These are phyloP conservation scores for Eutrema yunnanense DNA, from an alignment of 345 rosid genomes.

Conservation along the genomic window DNA sequence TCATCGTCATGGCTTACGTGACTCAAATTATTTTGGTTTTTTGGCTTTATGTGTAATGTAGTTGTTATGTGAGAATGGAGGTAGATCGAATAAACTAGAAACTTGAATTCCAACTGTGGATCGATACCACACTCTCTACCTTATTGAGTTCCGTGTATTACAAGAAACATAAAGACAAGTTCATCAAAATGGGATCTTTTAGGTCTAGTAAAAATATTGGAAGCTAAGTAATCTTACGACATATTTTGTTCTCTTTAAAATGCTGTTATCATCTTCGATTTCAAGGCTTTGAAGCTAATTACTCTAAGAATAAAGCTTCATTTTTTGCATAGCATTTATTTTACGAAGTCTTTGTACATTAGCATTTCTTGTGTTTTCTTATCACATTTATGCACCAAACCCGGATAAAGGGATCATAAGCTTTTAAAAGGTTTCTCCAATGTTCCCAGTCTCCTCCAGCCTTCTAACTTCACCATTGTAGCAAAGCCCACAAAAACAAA, in stretches of 20 bases:
- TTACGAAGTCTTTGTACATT: background rate
- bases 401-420: too few relatives aligned
- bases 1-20: constrained; percentile 29
- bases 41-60: constrained; percentile 6
- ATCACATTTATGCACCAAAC: background rate
- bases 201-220: too few relatives aligned
- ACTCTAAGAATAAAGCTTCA: background rate
- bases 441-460: background rate
- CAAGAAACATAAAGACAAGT: background rate
- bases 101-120: background rate
- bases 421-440: background rate
- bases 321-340: too few relatives aligned
- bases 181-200: background rate
- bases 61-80: background rate
- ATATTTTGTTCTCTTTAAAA: constrained; percentile 59
- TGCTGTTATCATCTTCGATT: constrained; percentile 40
- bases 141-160: background rate
- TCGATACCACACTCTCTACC: background rate
- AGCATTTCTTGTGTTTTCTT: too few relatives aligned
- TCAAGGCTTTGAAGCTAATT: constrained; percentile 30
- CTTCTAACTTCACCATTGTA: too few relatives aligned
- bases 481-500: too few relatives aligned
- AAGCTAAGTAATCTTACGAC: constrained; percentile 27
- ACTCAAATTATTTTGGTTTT: background rate
- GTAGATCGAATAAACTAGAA: background rate